phyloP scores from a whole-genome alignment of 1,139 yeast species.

The Protomyces inundatus region DNA sequence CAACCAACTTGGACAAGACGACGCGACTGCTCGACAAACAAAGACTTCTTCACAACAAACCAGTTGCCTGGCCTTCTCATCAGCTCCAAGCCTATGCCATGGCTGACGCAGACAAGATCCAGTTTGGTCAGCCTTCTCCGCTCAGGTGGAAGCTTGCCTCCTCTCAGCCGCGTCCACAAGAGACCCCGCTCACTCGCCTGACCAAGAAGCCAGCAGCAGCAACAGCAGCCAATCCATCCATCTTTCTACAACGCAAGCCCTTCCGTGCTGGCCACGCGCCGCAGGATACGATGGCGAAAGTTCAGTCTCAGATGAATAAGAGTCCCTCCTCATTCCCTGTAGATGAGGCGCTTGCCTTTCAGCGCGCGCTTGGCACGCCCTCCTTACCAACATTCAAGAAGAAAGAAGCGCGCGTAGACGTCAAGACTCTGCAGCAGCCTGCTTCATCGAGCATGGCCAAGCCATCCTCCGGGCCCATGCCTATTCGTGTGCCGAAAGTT shows the following conservation, averaged over 20 bases:
- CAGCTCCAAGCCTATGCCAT: no score
- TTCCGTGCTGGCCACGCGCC: conserved; percentile 15
- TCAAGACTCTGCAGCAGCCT: not conserved
- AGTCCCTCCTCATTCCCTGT: conserved; percentile 8
- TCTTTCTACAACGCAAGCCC: conserved; percentile 12
- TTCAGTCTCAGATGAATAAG: not conserved
- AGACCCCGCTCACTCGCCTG: not conserved
- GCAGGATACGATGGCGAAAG: not conserved
- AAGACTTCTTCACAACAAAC: no score
- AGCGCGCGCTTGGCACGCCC: conserved; percentile 18
- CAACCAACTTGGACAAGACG: no score
- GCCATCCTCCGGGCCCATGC: conserved; percentile 5
- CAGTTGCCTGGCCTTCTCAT: no score
- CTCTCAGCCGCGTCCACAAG: not conserved
- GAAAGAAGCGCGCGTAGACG: not conserved
- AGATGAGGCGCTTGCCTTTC: not conserved
- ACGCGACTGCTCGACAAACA: no score
- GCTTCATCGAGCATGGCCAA: not conserved
- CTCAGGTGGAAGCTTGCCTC: not conserved
- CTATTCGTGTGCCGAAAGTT: conserved; percentile 14
- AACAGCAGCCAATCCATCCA: not conserved
- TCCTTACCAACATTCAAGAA: conserved; percentile 19
- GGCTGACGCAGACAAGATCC: not conserved
- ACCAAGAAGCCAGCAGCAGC: conserved; percentile 5
- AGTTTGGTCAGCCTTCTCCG: conserved; percentile 21